Base-by-base conservation (phyloP, 331 rosid species). In the Telfairia occidentalis region DNA sequence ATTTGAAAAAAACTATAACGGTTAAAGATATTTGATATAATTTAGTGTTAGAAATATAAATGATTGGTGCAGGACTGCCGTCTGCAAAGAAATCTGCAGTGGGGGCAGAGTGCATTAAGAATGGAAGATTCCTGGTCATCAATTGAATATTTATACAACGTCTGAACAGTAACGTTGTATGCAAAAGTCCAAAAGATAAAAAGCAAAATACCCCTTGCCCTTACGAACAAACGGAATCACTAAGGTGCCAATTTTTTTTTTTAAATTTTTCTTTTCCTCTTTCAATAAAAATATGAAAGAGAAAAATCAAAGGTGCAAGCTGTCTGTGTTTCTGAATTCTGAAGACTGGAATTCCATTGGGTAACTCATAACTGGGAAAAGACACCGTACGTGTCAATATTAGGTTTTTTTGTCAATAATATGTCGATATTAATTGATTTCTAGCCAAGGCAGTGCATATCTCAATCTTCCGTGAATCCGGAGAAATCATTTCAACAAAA, bases 401-500 rank as follows among this genome's bases (percentile, higher is more conserved):
- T n/a, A n/a, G n/a, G n/a, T n/a, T n/a, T n/a, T n/a, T n/a, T n/a
- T n/a, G n/a, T n/a, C n/a, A n/a, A n/a, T n/a, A n/a, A n/a, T n/a
- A n/a, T n/a, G n/a, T n/a, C n/a, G n/a, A n/a, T n/a, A n/a, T n/a
- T n/a, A n/a, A n/a, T n/a, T n/a, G n/a, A n/a, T n/a, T n/a, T n/a
- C n/a, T n/a, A n/a, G n/a, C n/a, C n/a, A n/a, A n/a, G 61, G 38
- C 5, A 37, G 71, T 64, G 71, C 30, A 64, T 10, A 64, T 64
- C 71, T 64, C 71, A 18, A 64, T 37, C 52, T 65, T 38, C 30
- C 35, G 74, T 26, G 74, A 46, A 69, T 69, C 57, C 4, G 37
- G 74, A 69, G 55, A 69, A 69, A 69, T 65, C 30, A 65, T 65
- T 65, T 38, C 5, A 65, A 65, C 50, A 21, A 19, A 65, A 40